These are phyloP conservation scores for Serendipita indica DNA, from an alignment of 768 basidiomycete species.

Conservation along the genomic window DNA sequence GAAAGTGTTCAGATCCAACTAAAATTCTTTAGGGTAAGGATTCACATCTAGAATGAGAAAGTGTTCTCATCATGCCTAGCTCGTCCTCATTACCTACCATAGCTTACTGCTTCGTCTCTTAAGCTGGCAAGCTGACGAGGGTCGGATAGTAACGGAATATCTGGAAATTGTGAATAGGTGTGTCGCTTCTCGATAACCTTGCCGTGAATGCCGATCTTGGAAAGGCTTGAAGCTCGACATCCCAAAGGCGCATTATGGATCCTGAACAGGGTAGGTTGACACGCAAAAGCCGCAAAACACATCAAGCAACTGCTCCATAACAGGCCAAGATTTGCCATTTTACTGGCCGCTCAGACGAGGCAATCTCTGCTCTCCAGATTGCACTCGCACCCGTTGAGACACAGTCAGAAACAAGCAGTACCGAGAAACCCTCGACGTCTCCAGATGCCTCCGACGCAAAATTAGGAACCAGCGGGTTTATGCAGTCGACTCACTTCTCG, in stretches of 20 bases:
- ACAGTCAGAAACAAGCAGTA: no score
- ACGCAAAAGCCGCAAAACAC: no score
- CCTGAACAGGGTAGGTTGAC: slow-evolving; percentile 40
- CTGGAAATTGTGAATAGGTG: slow-evolving; percentile 48
- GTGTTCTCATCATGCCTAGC: slow-evolving; percentile 27
- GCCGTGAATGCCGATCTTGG: not conserved
- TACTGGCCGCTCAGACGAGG: slow-evolving; percentile 45
- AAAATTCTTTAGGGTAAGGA: no score
- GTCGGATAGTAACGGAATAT: slow-evolving; percentile 47
- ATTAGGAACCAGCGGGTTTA: slow-evolving; percentile 36
- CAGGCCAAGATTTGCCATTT: slow-evolving; percentile 67
- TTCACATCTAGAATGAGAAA: no score
- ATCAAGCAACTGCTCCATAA: no score
- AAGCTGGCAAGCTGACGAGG: slow-evolving; percentile 55
- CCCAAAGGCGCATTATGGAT: slow-evolving; percentile 61
- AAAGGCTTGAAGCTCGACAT: slow-evolving; percentile 40
- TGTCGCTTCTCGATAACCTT: slow-evolving; percentile 14
- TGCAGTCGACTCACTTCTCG: slow-evolving; percentile 59
- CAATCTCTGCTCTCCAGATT: slow-evolving; percentile 44
- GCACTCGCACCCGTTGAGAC: slow-evolving; percentile 43
- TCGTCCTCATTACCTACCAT: slow-evolving; percentile 71
- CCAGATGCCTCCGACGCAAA: no score
- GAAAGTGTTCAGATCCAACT: no score
- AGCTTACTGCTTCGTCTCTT: slow-evolving; percentile 48
- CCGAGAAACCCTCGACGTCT: no score